A percentile compares a stretch with the other conserved stretches of the same genome.
Conservation (phyloP, 164 flowering plant genomes). For the Nelumbo lutea region DNA sequence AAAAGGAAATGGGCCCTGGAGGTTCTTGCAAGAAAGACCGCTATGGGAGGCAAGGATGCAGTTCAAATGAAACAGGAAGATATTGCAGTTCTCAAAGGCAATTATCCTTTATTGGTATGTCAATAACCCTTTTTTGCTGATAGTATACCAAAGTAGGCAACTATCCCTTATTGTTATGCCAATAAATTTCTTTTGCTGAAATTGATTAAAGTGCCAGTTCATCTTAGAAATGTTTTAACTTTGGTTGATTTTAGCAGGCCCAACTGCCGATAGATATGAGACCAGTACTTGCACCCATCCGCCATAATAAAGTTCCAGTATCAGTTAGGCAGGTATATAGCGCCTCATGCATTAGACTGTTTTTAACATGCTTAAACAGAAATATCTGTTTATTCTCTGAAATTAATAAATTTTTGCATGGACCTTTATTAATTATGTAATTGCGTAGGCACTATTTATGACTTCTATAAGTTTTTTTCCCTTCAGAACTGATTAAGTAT, state of each 20-base stretch:
- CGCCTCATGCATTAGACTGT: neutral
- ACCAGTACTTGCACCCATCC: conserved; percentile 55
- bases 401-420: neutral
- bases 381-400: neutral
- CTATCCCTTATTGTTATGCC: neutral
- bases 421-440: neutral
- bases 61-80: conserved; percentile 46
- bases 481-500: no score
- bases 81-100: conserved; percentile 45
- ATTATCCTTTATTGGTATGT: conserved; percentile 74
- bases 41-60: conserved; percentile 25
- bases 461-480: neutral
- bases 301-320: conserved; percentile 66
- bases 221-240: neutral
- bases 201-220: neutral
- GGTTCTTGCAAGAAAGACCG: conserved; percentile 85
- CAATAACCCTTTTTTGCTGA: neutral
- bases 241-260: conserved; percentile 49
- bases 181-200: neutral
- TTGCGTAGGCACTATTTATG: neutral
- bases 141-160: neutral
- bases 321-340: conserved; percentile 77
- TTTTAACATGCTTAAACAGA: neutral
- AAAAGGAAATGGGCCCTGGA: conserved; percentile 92
- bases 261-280: conserved; percentile 86